These are phyloP conservation scores for Brassica incana DNA, from an alignment of 345 rosid genomes.

Conservation along the genomic window DNA sequence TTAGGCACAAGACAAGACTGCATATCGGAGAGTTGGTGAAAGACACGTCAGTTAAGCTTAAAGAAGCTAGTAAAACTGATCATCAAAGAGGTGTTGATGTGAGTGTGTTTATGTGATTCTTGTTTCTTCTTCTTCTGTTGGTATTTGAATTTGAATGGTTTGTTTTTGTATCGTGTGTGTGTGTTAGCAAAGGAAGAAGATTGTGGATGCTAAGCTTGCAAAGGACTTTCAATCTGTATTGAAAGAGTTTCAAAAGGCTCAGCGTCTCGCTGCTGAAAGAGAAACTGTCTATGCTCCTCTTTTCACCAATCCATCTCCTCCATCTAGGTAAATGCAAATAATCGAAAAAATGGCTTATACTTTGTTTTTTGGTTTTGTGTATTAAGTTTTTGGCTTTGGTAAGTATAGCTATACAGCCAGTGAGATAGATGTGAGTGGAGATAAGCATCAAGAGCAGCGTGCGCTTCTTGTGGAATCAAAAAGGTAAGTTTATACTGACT, in stretches of 20 bases:
- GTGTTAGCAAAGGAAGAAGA: conserved; percentile 77
- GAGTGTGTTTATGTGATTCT: conserved; percentile 32
- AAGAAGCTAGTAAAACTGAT: conserved; percentile 87
- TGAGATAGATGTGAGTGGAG: conserved; percentile 53
- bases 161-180: not conserved
- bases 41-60: conserved; percentile 91
- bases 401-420: conserved; percentile 25
- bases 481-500: conserved; percentile 47
- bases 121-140: not conserved
- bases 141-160: conserved; percentile 1
- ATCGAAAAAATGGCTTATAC: not conserved
- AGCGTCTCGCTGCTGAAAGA: conserved; percentile 94
- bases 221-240: conserved; percentile 93
- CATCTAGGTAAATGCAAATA: conserved; percentile 53
- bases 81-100: conserved; percentile 70
- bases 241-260: conserved; percentile 97
- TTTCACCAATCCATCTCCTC: conserved; percentile 62
- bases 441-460: conserved; percentile 61
- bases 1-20: conserved; percentile 74
- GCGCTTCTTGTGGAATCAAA: conserved; percentile 79
- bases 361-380: not conserved
- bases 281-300: conserved; percentile 93
- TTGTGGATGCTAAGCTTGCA: conserved; percentile 95
- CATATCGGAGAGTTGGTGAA: conserved; percentile 87
- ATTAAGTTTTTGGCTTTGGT: conserved; percentile 2